These are phyloP conservation scores for Botrytis byssoidea DNA, from an alignment of 2,329 filamentous ascomycete genomes.

Conservation along the genomic window DNA sequence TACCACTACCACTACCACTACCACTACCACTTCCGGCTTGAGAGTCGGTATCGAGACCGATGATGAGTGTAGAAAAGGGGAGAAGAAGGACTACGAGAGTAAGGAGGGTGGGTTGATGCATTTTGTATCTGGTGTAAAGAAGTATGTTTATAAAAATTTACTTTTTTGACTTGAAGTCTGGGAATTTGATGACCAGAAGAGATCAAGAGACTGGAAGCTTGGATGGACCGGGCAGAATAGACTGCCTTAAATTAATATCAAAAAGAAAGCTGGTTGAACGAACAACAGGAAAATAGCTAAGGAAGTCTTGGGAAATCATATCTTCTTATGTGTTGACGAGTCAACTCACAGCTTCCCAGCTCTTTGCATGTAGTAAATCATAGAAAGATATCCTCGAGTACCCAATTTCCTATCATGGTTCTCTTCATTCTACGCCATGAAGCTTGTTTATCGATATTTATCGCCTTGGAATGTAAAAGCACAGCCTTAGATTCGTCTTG, in stretches of 20 bases:
- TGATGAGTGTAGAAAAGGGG: neutral
- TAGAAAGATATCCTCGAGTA: neutral
- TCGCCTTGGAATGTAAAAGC: conserved; percentile 1
- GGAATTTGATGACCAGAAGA: neutral
- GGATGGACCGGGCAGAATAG: neutral
- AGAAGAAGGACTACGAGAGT: neutral
- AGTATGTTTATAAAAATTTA: neutral
- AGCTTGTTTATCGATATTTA: neutral
- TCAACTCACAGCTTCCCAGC: neutral
- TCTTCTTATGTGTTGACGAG: neutral
- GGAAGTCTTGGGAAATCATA: neutral
- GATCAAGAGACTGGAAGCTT: neutral
- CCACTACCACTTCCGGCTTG: neutral
- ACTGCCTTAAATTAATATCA: neutral
- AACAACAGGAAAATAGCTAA: neutral
- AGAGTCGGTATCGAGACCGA: neutral
- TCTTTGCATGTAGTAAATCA: neutral
- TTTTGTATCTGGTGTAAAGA: neutral
- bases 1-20: neutral
- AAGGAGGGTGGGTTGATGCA: neutral
- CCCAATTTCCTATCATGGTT: neutral
- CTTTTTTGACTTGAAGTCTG: neutral
- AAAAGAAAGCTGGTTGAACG: neutral
- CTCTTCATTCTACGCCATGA: neutral
- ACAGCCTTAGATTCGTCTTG: neutral